phyloP scores from a whole-genome alignment of 139 green algal species.

The Tetradesmus obliquus region DNA sequence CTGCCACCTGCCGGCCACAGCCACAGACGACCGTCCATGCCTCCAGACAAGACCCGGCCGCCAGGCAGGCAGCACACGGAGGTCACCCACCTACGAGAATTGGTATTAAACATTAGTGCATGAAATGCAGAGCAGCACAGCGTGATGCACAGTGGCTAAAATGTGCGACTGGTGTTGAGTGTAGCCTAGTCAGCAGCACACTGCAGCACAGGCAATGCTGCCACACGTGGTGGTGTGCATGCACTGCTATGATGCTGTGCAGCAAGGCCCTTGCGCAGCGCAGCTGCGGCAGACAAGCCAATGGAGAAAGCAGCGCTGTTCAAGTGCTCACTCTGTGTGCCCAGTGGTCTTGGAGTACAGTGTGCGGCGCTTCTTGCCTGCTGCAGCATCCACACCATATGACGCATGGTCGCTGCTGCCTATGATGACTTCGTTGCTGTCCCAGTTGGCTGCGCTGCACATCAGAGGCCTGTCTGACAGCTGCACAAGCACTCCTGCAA shows the following conservation, averaged over 20 bases:
- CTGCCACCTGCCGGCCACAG: constrained; percentile 68
- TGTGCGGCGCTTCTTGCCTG: constrained; percentile 60
- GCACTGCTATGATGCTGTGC: background rate
- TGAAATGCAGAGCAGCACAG: background rate
- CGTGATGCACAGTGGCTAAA: background rate
- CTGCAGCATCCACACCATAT: constrained; percentile 71
- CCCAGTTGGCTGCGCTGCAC: constrained; percentile 73
- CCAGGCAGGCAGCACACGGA: constrained; percentile 66
- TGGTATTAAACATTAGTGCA: background rate
- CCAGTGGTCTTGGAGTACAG: constrained; percentile 81
- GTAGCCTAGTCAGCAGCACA: no score
- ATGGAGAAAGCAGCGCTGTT: background rate
- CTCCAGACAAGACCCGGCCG: constrained; percentile 75
- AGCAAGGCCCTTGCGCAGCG: background rate
- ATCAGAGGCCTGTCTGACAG: constrained; percentile 70
- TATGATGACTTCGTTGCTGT: constrained; percentile 61
- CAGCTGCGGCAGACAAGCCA: background rate
- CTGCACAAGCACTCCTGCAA: constrained; percentile 56
- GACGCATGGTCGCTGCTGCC: constrained; percentile 83
- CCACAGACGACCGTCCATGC: constrained; percentile 84
- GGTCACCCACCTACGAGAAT: constrained; percentile 70
- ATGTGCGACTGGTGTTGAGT: no score
- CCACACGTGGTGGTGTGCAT: background rate
- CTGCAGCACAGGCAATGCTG: background rate
- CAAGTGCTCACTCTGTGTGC: constrained; percentile 78